Percentiles rank a stretch among this genome's conserved stretches.
Evolutionary conservation across 306 rosid species (phyloP).

Genomic region (Ormosia emarginata): DNA sequence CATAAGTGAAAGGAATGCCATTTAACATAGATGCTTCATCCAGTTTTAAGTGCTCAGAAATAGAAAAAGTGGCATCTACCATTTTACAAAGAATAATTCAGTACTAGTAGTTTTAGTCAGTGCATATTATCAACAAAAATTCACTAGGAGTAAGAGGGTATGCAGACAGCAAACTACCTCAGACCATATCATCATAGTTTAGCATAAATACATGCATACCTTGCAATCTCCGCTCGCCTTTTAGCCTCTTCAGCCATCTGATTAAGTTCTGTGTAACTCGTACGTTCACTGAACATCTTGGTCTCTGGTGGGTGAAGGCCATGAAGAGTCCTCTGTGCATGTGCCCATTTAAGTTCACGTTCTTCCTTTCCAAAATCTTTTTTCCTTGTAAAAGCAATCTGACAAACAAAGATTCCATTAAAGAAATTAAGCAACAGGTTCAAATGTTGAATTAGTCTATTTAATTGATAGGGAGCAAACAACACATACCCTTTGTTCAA

Average conservation of each 20-base stretch:
- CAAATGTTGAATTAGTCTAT: not conserved
- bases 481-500: slow-evolving; percentile 67
- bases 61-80: not conserved
- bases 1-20: not conserved
- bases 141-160: not conserved
- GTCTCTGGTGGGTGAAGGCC: slow-evolving; percentile 81
- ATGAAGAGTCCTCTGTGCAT: slow-evolving; percentile 79
- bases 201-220: slow-evolving; percentile 33
- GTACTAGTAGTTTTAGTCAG: not conserved
- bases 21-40: not conserved
- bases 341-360: slow-evolving; percentile 84
- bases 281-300: slow-evolving; percentile 55
- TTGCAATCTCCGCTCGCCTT: slow-evolving; percentile 81
- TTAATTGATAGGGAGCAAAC: not conserved
- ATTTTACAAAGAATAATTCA: not conserved
- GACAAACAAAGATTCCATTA: slow-evolving; percentile 18
- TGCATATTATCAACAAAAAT: not conserved
- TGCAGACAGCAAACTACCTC: not conserved
- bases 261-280: slow-evolving; percentile 53
- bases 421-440: not conserved
- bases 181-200: not conserved
- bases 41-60: not conserved
- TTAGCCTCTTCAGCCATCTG: slow-evolving; percentile 88
- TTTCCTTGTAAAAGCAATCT: slow-evolving; percentile 82
- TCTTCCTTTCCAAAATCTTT: slow-evolving; percentile 79